These are phyloP conservation scores for Tephrocybe rancida DNA, from an alignment of 768 basidiomycete species.

Conservation along the genomic window DNA sequence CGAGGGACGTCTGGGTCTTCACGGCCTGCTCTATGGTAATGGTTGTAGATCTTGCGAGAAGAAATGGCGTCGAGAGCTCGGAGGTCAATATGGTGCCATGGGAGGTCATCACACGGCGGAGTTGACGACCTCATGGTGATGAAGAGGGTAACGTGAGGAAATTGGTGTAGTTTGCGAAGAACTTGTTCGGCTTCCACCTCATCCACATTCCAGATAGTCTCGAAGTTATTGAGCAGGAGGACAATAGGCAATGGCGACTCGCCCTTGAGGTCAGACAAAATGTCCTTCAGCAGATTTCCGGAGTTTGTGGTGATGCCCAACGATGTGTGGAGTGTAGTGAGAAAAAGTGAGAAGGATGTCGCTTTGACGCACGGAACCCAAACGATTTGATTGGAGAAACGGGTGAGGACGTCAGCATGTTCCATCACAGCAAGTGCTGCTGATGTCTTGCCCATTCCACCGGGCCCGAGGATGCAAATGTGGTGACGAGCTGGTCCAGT, in stretches of 20 bases:
- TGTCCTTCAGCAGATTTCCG: conserved; percentile 20
- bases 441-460: conserved; percentile 42
- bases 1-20: conserved; percentile 20
- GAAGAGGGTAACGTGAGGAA: conserved; percentile 28
- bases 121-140: conserved; percentile 33
- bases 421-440: conserved; percentile 34
- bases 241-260: conserved; percentile 23
- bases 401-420: conserved; percentile 16
- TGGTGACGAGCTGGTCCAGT: conserved; percentile 1
- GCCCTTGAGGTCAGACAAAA: conserved; percentile 23
- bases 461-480: conserved; percentile 26
- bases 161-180: conserved; percentile 8
- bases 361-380: conserved; percentile 36
- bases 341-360: conserved; percentile 22
- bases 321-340: conserved; percentile 18
- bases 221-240: conserved; percentile 42
- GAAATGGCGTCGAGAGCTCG: conserved; percentile 18
- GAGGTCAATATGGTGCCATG: conserved; percentile 23
- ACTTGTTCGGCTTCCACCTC: conserved; percentile 23
- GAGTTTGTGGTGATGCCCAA: conserved; percentile 20
- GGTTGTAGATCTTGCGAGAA: conserved; percentile 21
- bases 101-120: conserved; percentile 26
- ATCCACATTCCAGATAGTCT: conserved; percentile 35
- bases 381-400: conserved; percentile 22
- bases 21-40: conserved; percentile 18